phyloP scores from a whole-genome alignment of 768 basidiomycete genomes.

The Royoungia palumana region DNA sequence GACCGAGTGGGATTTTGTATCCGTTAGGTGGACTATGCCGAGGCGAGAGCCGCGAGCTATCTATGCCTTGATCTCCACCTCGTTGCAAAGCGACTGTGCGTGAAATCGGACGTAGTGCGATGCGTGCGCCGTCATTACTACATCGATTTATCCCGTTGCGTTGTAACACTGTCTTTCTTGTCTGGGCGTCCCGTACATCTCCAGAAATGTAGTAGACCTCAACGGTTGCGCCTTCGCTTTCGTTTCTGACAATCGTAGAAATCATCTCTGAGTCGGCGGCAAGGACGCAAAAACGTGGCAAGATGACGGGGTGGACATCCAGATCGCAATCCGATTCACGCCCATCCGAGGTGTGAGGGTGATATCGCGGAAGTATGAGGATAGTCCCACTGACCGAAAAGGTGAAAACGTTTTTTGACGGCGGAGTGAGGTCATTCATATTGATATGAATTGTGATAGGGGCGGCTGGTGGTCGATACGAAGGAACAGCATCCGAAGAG shows the following conservation, averaged over 20 bases:
- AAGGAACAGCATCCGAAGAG: slow-evolving; percentile 30
- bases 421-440: slow-evolving; percentile 71
- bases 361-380: slow-evolving; percentile 49
- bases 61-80: slow-evolving; percentile 18
- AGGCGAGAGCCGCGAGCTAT: slow-evolving; percentile 20
- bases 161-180: slow-evolving; percentile 61
- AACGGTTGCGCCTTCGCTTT: slow-evolving; percentile 47
- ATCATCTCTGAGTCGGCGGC: slow-evolving; percentile 62
- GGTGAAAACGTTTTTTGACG: slow-evolving; percentile 59
- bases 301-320: slow-evolving; percentile 50
- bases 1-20: slow-evolving; percentile 13
- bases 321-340: slow-evolving; percentile 24
- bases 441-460: slow-evolving; percentile 76
- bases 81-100: slow-evolving; percentile 20
- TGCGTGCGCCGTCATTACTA: slow-evolving; percentile 57
- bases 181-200: slow-evolving; percentile 56
- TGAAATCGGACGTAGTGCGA: slow-evolving; percentile 46
- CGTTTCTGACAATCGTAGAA: slow-evolving; percentile 58
- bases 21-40: slow-evolving; percentile 20
- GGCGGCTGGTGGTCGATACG: slow-evolving; percentile 45
- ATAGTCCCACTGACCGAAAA: slow-evolving; percentile 67
- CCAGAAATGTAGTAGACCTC: slow-evolving; percentile 63
- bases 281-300: slow-evolving; percentile 69
- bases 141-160: slow-evolving; percentile 58
- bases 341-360: slow-evolving; percentile 22